A percentile compares a stretch with the other conserved stretches of the same genome.
Conservation (phyloP, 1,284 basidiomycete species). For the Xerocomus amazonicus region DNA sequence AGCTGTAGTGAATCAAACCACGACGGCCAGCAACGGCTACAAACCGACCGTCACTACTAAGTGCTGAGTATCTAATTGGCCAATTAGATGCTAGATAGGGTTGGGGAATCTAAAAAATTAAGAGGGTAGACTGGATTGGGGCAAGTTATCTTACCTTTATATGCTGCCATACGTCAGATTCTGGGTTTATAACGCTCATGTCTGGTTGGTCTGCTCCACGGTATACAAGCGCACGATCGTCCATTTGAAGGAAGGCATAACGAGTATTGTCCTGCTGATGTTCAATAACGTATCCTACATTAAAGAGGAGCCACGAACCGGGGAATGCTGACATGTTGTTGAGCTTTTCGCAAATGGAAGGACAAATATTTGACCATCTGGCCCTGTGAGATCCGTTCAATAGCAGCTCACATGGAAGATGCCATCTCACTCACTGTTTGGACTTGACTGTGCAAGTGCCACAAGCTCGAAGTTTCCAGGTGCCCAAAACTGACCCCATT, state of each 20-base stretch:
- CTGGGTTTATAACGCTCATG: constrained; percentile 98
- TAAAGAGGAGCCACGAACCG: constrained; percentile 46
- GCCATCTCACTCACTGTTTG: constrained; percentile 47
- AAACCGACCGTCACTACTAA: constrained; percentile 88
- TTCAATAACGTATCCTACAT: constrained; percentile 6
- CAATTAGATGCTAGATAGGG: constrained; percentile 88
- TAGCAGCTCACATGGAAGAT: not conserved
- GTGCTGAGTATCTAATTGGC: constrained; percentile 91
- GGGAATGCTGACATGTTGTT: constrained; percentile 87
- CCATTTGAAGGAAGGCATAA: constrained; percentile 94
- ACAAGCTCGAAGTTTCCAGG: constrained; percentile 88
- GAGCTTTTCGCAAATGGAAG: constrained; percentile 96
- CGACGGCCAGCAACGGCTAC: constrained; percentile 92
- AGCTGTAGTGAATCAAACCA: constrained; percentile 92
- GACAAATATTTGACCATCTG: constrained; percentile 73
- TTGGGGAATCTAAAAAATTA: constrained; percentile 68
- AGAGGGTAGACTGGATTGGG: not conserved
- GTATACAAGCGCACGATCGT: constrained; percentile 93
- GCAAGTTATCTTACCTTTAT: constrained; percentile 62
- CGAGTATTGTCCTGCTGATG: constrained; percentile 78
- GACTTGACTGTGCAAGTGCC: constrained; percentile 52
- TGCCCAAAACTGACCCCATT: constrained; percentile 72
- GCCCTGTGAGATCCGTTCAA: constrained; percentile 34
- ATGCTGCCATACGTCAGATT: constrained; percentile 97
- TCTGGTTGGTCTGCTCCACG: constrained; percentile 97